Conservation (phyloP, 2,329 filamentous ascomycete genomes). For the Ploettnerulaceae sp. region DNA sequence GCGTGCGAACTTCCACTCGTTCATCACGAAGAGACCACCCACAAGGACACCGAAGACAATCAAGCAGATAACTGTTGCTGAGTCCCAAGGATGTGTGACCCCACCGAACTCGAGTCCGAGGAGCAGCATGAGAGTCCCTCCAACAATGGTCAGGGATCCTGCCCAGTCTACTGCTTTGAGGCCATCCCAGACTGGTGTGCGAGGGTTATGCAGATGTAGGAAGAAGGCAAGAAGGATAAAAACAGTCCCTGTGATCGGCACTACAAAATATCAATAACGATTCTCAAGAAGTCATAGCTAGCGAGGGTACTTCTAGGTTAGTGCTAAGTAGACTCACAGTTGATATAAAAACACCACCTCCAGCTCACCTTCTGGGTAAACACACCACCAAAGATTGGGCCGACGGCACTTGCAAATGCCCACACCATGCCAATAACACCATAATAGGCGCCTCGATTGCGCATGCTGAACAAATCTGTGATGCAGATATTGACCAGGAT, state of each 20-base stretch:
- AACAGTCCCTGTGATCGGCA: slow-evolving; percentile 29
- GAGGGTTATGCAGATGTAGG: slow-evolving; percentile 62
- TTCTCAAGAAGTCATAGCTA: no score
- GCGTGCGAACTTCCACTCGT: slow-evolving; percentile 67
- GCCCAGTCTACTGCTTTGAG: slow-evolving; percentile 56
- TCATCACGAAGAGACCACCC: slow-evolving; percentile 57
- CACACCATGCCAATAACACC: slow-evolving; percentile 65
- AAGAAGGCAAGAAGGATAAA: slow-evolving; percentile 55
- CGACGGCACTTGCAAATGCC: slow-evolving; percentile 54
- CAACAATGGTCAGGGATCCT: slow-evolving; percentile 57
- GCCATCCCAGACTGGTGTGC: slow-evolving; percentile 56
- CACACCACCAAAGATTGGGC: slow-evolving; percentile 60
- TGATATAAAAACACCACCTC: slow-evolving; percentile 49
- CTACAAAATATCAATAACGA: slow-evolving; percentile 2
- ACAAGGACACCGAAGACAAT: slow-evolving; percentile 58
- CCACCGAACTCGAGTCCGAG: slow-evolving; percentile 84
- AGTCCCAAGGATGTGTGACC: slow-evolving; percentile 56
- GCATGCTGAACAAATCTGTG: slow-evolving; percentile 49
- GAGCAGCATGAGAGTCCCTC: slow-evolving; percentile 78
- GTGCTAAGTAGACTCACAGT: no score
- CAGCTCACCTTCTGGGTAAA: slow-evolving; percentile 58
- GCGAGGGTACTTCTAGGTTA: no score
- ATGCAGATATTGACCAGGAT: slow-evolving; percentile 51
- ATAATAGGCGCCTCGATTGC: slow-evolving; percentile 46
- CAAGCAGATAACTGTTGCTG: slow-evolving; percentile 35